phyloP scores from a whole-genome alignment of 305 asterid genomes.

The Coffea humblotiana region DNA sequence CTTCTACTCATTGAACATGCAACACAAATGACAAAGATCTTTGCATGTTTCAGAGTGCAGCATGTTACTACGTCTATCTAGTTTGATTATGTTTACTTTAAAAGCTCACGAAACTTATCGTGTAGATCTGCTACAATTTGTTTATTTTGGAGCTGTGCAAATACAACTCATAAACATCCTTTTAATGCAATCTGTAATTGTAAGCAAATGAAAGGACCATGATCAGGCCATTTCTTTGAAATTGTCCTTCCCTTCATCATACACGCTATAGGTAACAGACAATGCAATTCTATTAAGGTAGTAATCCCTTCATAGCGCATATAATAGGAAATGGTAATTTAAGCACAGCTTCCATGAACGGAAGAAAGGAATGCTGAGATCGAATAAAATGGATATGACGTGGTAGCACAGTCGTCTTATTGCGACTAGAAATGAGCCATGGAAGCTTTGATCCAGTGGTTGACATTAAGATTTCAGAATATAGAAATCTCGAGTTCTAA shows the following conservation, averaged over 20 bases:
- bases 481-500: no score
- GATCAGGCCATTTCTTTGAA: constrained; percentile 11
- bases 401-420: background rate
- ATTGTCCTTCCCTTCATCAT: background rate
- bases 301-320: background rate
- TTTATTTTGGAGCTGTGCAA: constrained; percentile 34
- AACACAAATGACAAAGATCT: background rate
- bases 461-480: no score
- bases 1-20: constrained; percentile 35
- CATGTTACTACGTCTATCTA: constrained; percentile 20
- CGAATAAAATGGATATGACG: background rate
- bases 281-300: background rate
- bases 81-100: constrained; percentile 34
- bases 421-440: background rate
- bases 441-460: no score
- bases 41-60: constrained; percentile 18
- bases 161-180: constrained; percentile 27
- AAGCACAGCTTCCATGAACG: background rate
- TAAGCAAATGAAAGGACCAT: constrained; percentile 26
- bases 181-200: constrained; percentile 15
- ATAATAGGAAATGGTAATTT: no score
- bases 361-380: background rate
- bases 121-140: constrained; percentile 41
- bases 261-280: background rate
- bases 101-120: constrained; percentile 34